Evolutionary conservation across 768 basidiomycete genomes (phyloP).

Genomic region (Trametes cubensis): DNA sequence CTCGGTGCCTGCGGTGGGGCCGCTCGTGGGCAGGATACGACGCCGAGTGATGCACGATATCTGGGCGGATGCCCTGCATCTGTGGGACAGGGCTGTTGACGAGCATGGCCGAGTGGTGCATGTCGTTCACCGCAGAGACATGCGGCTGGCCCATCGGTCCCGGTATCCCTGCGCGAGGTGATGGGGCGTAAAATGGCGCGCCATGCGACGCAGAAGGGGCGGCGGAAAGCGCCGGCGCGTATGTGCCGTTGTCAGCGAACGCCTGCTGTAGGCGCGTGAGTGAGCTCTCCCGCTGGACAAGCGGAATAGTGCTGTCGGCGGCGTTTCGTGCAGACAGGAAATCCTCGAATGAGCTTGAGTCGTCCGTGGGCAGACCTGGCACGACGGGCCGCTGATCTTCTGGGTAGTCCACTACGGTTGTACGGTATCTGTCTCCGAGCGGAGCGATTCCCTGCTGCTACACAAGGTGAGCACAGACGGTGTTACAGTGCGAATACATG

Average conservation of each 20-base stretch:
- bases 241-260: constrained; percentile 31
- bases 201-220: constrained; percentile 26
- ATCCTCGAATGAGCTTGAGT: constrained; percentile 25
- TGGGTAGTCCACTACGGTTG: constrained; percentile 24
- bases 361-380: constrained; percentile 12
- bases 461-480: not conserved
- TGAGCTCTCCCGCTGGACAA: constrained; percentile 35
- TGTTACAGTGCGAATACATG: not conserved
- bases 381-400: constrained; percentile 14
- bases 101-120: constrained; percentile 29
- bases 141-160: constrained; percentile 12
- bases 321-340: constrained; percentile 14
- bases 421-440: constrained; percentile 9
- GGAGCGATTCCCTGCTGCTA: not conserved
- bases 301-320: constrained; percentile 29
- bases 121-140: constrained; percentile 14
- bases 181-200: constrained; percentile 25
- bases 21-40: constrained; percentile 16
- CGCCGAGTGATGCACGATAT: constrained; percentile 24
- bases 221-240: constrained; percentile 22
- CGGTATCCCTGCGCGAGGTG: not conserved
- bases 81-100: constrained; percentile 17
- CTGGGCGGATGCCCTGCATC: constrained; percentile 26
- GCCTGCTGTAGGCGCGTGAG: constrained; percentile 31
- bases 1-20: constrained; percentile 8